Conservation (phyloP, 2,329 filamentous ascomycete species). For the Thielaviopsis populi region DNA sequence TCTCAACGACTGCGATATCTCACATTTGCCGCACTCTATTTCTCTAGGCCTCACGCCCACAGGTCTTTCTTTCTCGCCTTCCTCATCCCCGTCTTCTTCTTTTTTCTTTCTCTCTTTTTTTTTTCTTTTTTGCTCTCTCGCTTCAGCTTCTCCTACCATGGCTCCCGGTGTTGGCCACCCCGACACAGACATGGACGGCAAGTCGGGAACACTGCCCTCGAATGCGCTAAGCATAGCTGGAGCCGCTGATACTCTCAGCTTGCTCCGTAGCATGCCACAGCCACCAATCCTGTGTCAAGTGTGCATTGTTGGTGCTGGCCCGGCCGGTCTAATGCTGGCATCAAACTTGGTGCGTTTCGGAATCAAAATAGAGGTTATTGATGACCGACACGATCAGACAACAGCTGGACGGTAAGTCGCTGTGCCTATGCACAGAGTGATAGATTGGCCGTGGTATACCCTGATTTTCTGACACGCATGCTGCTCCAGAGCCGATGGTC, state of each 20-base stretch:
- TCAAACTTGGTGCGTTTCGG: slow-evolving; percentile 47
- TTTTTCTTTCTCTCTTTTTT: neutral
- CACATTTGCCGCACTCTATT: neutral
- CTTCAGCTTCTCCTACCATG: slow-evolving; percentile 20
- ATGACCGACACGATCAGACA: slow-evolving; percentile 54
- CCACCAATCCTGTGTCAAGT: slow-evolving; percentile 33
- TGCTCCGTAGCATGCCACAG: slow-evolving; percentile 34
- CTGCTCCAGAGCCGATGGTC: slow-evolving; percentile 44
- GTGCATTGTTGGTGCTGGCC: slow-evolving; percentile 40
- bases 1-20: neutral
- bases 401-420: slow-evolving; percentile 39
- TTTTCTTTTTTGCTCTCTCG: neutral
- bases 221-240: slow-evolving; percentile 23
- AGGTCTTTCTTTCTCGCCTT: too few species aligned
- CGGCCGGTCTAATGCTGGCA: slow-evolving; percentile 41
- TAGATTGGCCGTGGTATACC: neutral
- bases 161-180: slow-evolving; percentile 26
- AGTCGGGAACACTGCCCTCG: slow-evolving; percentile 22
- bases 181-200: slow-evolving; percentile 23
- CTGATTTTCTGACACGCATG: neutral
- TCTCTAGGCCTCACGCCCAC: neutral
- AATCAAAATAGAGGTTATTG: slow-evolving; percentile 49
- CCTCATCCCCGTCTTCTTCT: neutral
- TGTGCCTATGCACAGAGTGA: neutral
- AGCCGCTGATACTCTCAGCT: slow-evolving; percentile 32